Base-by-base conservation (phyloP, 441 rosid species). In the Melastoma candidum region DNA sequence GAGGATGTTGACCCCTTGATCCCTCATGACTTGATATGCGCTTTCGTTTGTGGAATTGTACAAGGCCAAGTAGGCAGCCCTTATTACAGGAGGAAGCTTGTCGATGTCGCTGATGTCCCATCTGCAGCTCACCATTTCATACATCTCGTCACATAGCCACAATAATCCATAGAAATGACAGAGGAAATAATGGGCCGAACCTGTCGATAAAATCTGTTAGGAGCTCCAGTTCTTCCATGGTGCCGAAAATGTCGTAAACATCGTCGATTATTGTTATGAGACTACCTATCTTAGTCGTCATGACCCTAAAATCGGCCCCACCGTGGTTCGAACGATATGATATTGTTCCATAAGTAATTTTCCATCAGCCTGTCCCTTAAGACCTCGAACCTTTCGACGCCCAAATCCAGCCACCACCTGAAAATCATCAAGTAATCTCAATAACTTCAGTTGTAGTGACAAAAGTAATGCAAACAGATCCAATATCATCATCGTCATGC, bases 191-290 rank as follows among this genome's bases (percentile, higher is more conserved):
- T 0, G 11, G 44, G 47, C 57, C 26, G 45, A 39, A 13, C 8
- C 41, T 8, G 12, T 39, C 22, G 22, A 17, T 17, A 17, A 12
- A 24, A 39, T 9, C 22, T 8, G 57, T 54, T 11, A 54, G 12
- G 57, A 54, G 47, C 32, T 54, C 57, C 1, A 54, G 48, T 24
- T 54, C 57, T 1, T 54, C 47, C 12, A 41, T n/a, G 8, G 57
- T 27, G 7, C 48, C 57, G 6, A 32, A 9, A 26, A 11, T 43
- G 46, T 54, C 57, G 7, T 54, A 54, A 17, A 41, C 25, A 54
- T 54, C 57, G 44, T 54, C 57, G 4, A 54, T 54, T 2, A 44
- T 17, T 22, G 47, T 43, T 14, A 54, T 17, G 29, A 54, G 3
- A 54, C 47, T 9, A 1, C 47, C n/a, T 1, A 54, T 12, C 25